Percentiles rank a stretch among this genome's conserved stretches.
Evolutionary conservation across 1,284 basidiomycete species (phyloP).

Genomic region (Leucoagaricus sp.): DNA sequence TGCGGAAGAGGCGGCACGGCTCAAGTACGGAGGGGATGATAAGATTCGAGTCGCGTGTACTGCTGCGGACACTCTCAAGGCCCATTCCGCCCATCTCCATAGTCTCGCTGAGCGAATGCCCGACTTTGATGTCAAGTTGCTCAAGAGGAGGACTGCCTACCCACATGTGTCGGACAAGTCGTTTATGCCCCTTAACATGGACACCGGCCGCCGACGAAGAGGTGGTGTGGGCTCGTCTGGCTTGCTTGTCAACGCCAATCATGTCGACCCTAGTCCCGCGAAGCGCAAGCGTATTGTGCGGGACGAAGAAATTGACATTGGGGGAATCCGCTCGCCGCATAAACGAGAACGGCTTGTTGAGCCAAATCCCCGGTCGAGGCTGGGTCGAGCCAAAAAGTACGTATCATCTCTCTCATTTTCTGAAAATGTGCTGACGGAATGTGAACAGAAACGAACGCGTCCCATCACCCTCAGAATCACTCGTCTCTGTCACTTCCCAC

Average conservation of each 20-base stretch:
- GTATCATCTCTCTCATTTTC: conserved; percentile 25
- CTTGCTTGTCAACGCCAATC: conserved; percentile 35
- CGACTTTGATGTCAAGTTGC: conserved; percentile 58
- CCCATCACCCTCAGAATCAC: conserved; percentile 70
- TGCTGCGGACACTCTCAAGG: conserved; percentile 87
- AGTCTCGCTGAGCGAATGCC: conserved; percentile 68
- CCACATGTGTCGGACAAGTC: conserved; percentile 70
- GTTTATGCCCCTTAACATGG: conserved; percentile 60
- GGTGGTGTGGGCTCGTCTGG: conserved; percentile 50
- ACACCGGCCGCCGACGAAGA: conserved; percentile 60
- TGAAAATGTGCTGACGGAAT: conserved; percentile 2
- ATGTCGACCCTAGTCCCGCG: conserved; percentile 51
- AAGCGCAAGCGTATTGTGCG: conserved; percentile 59
- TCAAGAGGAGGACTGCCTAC: conserved; percentile 68
- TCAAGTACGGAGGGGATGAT: conserved; percentile 97
- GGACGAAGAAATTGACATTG: conserved; percentile 62
- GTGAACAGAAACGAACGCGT: conserved; percentile 55
- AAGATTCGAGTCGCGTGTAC: conserved; percentile 97
- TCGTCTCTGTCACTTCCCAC: conserved; percentile 68
- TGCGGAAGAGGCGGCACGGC: conserved; percentile 88
- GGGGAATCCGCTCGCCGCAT: conserved; percentile 43
- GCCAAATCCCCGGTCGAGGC: conserved; percentile 43
- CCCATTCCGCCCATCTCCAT: conserved; percentile 71
- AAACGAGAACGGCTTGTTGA: conserved; percentile 35
- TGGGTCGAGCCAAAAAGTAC: conserved; percentile 61